Evolutionary conservation across 2,329 filamentous ascomycete species (phyloP), one percentile per base, ranked within the genome.

Genomic region (Cytospora piceicola): DNA sequence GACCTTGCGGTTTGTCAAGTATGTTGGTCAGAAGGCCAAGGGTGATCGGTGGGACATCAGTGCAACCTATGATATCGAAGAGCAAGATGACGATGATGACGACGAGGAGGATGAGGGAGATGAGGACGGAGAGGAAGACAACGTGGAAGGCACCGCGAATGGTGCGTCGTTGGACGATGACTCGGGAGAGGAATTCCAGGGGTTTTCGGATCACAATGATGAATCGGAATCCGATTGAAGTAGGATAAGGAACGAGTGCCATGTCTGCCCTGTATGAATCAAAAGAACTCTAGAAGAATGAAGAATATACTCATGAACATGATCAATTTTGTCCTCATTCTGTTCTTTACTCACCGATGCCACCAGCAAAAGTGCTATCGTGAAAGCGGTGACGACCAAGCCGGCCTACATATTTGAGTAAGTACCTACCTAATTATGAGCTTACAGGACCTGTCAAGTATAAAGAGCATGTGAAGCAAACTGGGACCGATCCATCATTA

Each of bases 1-100:
- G 17, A 90, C 91, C 17, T 82, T 99, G 74, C 90, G 92, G 76
- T 99, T 99, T 75, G 93, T 98, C 73, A 99, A 98, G 82, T 99
- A 98, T 76, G 90, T 99, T 27, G 96, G 91, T 77, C 83, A 83
- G 67, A 86, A 84, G 59, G 95, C 95, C 9, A 87, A 87, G 73
- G 95, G 95, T 0, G 95, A 98, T 78, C 85, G 95, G 53, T 98
- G 94, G 93, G 95, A 99, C 79, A 83, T 98, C 58, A 90, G 88
- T 56, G 95, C 88, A 0, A 88, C 88, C 39, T 92, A 91, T 76
- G 92, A 90, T 29, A 89, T 97, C 36, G 84, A 85, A 69, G 84
- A 87, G 66, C 75, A 80, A 46, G 83, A 84, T 1, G 81, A 78
- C 0, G 79, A 77, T 0, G 75, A 72, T 0, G 77, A 75, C 2